Evolutionary conservation across 768 basidiomycete species (phyloP).

Genomic region (Xerocomus brunneocitrinus): DNA sequence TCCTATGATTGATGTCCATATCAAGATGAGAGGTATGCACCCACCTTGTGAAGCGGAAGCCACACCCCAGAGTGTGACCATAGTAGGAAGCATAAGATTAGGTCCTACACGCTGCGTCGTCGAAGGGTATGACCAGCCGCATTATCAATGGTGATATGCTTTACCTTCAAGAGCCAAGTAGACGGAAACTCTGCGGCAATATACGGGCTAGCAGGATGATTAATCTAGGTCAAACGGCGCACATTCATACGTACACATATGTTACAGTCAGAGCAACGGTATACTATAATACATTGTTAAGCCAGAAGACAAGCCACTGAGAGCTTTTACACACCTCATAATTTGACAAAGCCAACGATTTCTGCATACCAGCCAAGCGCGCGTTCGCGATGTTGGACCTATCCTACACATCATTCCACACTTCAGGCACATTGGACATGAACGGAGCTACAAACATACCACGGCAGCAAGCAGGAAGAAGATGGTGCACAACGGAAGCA

Average conservation of each 20-base stretch:
- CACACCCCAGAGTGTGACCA: constrained; percentile 63
- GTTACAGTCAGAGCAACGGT: constrained; percentile 30
- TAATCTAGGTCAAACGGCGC: background rate
- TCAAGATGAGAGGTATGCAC: background rate
- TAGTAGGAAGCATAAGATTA: constrained; percentile 53
- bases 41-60: constrained; percentile 57
- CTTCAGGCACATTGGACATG: background rate
- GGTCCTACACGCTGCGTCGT: constrained; percentile 40
- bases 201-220: constrained; percentile 35
- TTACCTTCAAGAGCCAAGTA: constrained; percentile 51
- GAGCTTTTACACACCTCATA: constrained; percentile 20
- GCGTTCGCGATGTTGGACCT: constrained; percentile 53
- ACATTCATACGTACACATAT: constrained; percentile 18
- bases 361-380: constrained; percentile 55
- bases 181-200: constrained; percentile 56
- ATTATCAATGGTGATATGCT: background rate
- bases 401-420: constrained; percentile 24
- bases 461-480: constrained; percentile 50
- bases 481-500: constrained; percentile 46
- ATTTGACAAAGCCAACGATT: constrained; percentile 35
- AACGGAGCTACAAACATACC: constrained; percentile 30
- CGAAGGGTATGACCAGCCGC: background rate
- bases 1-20: background rate
- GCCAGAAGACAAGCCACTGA: background rate
- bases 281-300: constrained; percentile 24